Percentiles rank a stretch among this genome's conserved stretches.
phyloP scores from a whole-genome alignment of 441 rosid genomes.

The Populus hybrid region DNA sequence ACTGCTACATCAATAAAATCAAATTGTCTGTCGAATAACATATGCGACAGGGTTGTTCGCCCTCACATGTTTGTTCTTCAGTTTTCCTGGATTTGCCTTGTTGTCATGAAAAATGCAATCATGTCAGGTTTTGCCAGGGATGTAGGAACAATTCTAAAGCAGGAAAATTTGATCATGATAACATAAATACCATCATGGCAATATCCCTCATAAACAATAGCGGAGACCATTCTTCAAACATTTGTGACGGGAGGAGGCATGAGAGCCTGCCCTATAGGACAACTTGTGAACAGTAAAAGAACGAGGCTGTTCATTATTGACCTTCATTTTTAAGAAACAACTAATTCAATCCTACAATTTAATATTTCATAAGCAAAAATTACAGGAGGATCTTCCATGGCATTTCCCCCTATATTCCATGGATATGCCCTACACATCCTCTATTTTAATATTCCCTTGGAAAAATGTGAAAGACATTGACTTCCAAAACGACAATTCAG shows the following conservation, averaged over 20 bases:
- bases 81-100: neutral
- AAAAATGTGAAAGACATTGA: neutral
- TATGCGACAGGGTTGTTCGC: neutral
- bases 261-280: neutral
- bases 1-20: neutral
- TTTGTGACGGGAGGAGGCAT: neutral
- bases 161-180: neutral
- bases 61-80: neutral
- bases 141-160: neutral
- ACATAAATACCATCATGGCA: neutral
- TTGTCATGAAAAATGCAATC: neutral
- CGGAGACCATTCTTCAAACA: neutral
- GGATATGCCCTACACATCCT: constrained; percentile 3
- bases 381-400: neutral
- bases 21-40: neutral
- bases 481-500: neutral
- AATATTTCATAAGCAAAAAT: neutral
- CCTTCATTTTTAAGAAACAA: neutral
- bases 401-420: neutral
- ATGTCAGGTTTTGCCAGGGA: neutral
- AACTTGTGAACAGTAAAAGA: neutral
- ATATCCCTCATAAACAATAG: neutral
- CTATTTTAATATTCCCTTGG: constrained; percentile 11
- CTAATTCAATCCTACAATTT: neutral
- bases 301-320: neutral